Conservation (phyloP, 352 stramenopile species). For the Globisporangium radiosum region DNA sequence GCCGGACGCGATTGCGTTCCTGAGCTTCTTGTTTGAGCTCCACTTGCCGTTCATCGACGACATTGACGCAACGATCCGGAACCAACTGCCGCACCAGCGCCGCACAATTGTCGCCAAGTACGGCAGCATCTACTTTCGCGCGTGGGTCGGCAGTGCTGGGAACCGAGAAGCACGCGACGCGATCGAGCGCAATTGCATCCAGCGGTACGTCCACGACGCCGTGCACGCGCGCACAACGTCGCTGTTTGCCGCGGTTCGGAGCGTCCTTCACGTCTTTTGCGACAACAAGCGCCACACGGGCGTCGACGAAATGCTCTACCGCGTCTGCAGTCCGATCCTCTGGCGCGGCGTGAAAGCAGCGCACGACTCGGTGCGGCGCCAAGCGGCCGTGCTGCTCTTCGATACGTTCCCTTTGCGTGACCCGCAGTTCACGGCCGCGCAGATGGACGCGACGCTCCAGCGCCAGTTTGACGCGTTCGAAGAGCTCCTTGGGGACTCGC, state of each 20-base stretch:
- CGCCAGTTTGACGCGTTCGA: slow-evolving; percentile 84
- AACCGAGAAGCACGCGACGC: slow-evolving; percentile 33
- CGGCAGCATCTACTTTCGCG: slow-evolving; percentile 80
- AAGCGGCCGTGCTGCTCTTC: slow-evolving; percentile 77
- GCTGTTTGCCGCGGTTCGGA: slow-evolving; percentile 57
- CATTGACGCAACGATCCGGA: slow-evolving; percentile 86
- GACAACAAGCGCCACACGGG: slow-evolving; percentile 78
- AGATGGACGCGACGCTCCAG: slow-evolving; percentile 67
- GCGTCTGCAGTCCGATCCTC: slow-evolving; percentile 75
- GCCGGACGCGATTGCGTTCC: slow-evolving; percentile 71
- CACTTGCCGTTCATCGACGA: slow-evolving; percentile 78
- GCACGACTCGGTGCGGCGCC: slow-evolving; percentile 77
- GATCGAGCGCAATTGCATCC: slow-evolving; percentile 83
- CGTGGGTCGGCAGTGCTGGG: slow-evolving; percentile 55
- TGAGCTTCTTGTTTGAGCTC: slow-evolving; percentile 84
- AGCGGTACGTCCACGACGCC: slow-evolving; percentile 67
- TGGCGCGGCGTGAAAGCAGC: slow-evolving; percentile 80
- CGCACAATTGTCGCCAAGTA: slow-evolving; percentile 81
- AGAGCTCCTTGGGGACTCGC: slow-evolving; percentile 62
- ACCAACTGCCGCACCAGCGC: slow-evolving; percentile 79
- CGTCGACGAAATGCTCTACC: slow-evolving; percentile 82
- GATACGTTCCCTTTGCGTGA: slow-evolving; percentile 82
- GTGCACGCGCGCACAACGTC: slow-evolving; percentile 64
- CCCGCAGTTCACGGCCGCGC: slow-evolving; percentile 66
- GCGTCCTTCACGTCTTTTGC: slow-evolving; percentile 79